phyloP scores from a whole-genome alignment of 352 stramenopile species.

The Phytophthora pisi region DNA sequence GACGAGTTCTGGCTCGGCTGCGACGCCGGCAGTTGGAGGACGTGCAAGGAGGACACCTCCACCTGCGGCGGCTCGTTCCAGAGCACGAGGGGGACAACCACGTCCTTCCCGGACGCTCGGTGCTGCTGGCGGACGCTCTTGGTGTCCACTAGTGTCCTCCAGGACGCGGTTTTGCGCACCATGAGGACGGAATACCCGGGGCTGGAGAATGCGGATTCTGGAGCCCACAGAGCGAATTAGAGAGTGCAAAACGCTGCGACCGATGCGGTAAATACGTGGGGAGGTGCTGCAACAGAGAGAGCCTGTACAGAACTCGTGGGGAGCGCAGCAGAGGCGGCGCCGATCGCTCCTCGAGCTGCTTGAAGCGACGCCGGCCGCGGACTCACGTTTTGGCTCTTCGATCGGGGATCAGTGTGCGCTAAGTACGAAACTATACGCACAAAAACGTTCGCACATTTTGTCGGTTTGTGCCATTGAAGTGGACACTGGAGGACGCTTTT shows the following conservation, averaged over 20 bases:
- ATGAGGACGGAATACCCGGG: slow-evolving; percentile 5
- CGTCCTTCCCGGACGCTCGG: slow-evolving; percentile 36
- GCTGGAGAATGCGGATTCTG: neutral
- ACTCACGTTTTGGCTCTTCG: slow-evolving; percentile 2
- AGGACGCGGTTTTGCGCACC: slow-evolving; percentile 26
- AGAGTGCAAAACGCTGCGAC: neutral
- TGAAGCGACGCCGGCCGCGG: slow-evolving; percentile 18
- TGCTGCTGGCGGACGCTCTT: slow-evolving; percentile 15
- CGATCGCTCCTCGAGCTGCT: slow-evolving; percentile 16
- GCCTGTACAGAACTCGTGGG: neutral
- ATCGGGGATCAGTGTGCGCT: neutral
- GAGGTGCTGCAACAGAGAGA: neutral
- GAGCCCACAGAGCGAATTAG: slow-evolving; percentile 7
- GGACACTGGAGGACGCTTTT: slow-evolving; percentile 3
- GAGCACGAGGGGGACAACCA: slow-evolving; percentile 73
- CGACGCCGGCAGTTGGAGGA: slow-evolving; percentile 64
- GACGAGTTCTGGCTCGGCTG: slow-evolving; percentile 76
- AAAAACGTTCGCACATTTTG: neutral
- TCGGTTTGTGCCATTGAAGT: neutral
- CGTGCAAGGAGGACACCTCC: slow-evolving; percentile 60
- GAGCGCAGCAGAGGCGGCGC: neutral
- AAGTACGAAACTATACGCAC: slow-evolving; percentile 5
- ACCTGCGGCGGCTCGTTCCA: slow-evolving; percentile 65
- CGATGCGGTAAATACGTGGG: slow-evolving; percentile 3
- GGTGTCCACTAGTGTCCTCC: slow-evolving; percentile 19